Evolutionary conservation across 1,284 basidiomycete genomes (phyloP), one percentile per base, ranked within the genome.

Genomic region (Irpex sp.): DNA sequence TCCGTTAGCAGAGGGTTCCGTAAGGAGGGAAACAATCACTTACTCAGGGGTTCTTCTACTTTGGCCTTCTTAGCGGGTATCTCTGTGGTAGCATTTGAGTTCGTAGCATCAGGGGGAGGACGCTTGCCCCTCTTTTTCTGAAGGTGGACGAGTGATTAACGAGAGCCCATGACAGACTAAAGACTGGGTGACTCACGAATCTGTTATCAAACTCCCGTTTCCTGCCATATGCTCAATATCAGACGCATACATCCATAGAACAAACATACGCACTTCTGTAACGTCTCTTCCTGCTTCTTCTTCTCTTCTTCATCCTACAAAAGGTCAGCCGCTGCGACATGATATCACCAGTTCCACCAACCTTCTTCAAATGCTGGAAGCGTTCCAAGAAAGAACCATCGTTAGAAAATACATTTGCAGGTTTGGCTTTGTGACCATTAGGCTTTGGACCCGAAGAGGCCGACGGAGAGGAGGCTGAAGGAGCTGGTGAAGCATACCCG

Each of bases 101-200:
- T 77, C 56, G 75, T 32, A 68, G 71, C 74, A 78, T 85, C 83
- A 82, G 85, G 84, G 76, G 82, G 80, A 76, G 83, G 83, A 76
- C 90, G 89, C 82, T 92, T 92, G 78, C 89, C 88, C 78, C 90
- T 83, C 64, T 83, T 87, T 87, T 87, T 92, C 90, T 92, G 9
- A 2, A 54, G 15, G n/a, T 18, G 76, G n/a, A 65, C n/a, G 42
- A 45, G 66, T 58, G 54, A 58, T 54, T 63, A 70, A 64, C 63
- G 9, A n/a, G 43, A 54, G 22, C 63, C 24, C 63, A 32, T 38
- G n/a, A 27, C 22, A 45, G 45, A 18, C 15, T 10, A 15, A 24
- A 38, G 32, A 2, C 32, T 43, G 49, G 49, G 49, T 18, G 2
- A 87, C 90, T 81, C 77, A 92, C 90, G 84, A 92, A 92, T 77